Conservation (phyloP, 805 yeast genomes). For the Deakozyma indianensis region DNA sequence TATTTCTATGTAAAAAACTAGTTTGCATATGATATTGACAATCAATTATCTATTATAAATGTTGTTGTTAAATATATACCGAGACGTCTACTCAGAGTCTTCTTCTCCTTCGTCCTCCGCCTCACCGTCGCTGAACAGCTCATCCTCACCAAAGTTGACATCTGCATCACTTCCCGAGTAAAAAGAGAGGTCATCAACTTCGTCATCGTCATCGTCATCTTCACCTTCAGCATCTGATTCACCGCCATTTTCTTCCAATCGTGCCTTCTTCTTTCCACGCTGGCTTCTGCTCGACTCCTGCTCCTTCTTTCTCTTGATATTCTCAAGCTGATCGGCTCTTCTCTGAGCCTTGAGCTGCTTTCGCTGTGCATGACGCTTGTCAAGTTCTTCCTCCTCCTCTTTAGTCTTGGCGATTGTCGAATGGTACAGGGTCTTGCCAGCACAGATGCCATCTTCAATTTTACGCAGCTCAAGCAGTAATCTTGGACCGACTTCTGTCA, state of each 20-base stretch:
- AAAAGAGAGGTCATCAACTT: slow-evolving; percentile 14
- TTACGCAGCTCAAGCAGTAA: slow-evolving; percentile 60
- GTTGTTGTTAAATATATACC: neutral
- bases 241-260: slow-evolving; percentile 3
- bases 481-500: slow-evolving; percentile 90
- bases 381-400: slow-evolving; percentile 45
- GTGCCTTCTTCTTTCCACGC: slow-evolving; percentile 31
- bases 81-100: neutral
- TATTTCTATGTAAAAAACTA: neutral
- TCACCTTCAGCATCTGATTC: slow-evolving; percentile 5
- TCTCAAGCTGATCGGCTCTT: slow-evolving; percentile 63
- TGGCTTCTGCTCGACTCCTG: slow-evolving; percentile 56
- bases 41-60: neutral
- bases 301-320: slow-evolving; percentile 57
- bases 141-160: too few relatives aligned
- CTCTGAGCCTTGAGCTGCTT: slow-evolving; percentile 54
- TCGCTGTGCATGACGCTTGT: slow-evolving; percentile 49
- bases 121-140: too few relatives aligned
- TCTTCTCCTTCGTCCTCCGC: too few relatives aligned
- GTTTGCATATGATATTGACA: neutral
- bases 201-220: slow-evolving; percentile 11
- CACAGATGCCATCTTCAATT: slow-evolving; percentile 84
- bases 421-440: slow-evolving; percentile 82
- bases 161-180: slow-evolving; percentile 10
- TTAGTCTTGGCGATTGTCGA: slow-evolving; percentile 48